Base-by-base conservation (phyloP, 768 basidiomycete genomes). In the Leucosporidium creatinivorum region DNA sequence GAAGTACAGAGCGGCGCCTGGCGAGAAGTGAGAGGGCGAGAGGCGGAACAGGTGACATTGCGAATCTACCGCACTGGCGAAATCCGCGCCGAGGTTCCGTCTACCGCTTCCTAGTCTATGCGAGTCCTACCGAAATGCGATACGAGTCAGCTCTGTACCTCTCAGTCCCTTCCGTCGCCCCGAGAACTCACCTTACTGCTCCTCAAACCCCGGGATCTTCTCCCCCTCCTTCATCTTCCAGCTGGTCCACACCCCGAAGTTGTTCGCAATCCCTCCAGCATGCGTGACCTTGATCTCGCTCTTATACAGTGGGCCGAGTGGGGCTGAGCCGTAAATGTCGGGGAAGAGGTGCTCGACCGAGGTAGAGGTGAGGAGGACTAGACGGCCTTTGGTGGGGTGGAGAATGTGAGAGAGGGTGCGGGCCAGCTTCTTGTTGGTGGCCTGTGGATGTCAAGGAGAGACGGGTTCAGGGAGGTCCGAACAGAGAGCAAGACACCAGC, bases 341-440 rank as follows among this genome's bases (percentile, higher is more conserved):
- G 61, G 66, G 1, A 72, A 58, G 52, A 49, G 58, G 3, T 67
- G 25, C 1, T 52, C 31, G 19, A 74, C 73, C 19, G 73, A 74
- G 18, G 69, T 73, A 18, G 73, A 71, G 18, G 73, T 74, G 26
- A 75, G 66, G 60, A 75, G 64, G 62, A 74, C 33, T 48, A 75
- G 62, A 19, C 66, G 66, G 30, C 73, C 73, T 0, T 36, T 15
- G 54, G 31, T 57, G 3, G 73, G 73, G 33, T 64, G 52, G 19
- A 74, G 67, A 30, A 75, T 66, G 12, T 61, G 57, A 2, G 55
- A 55, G 25, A 75, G 67, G 47, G 73, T 69, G 1, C 57, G 30
- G 8, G 68, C 66, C 26, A 74, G 68, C 51, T 74, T 69, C 21
- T 55, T 58, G 67, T 74, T 75, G 17, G 71, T 72, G 50, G 59